Conservation (phyloP, 2,329 filamentous ascomycete species). For the Rutstroemia sp. region DNA sequence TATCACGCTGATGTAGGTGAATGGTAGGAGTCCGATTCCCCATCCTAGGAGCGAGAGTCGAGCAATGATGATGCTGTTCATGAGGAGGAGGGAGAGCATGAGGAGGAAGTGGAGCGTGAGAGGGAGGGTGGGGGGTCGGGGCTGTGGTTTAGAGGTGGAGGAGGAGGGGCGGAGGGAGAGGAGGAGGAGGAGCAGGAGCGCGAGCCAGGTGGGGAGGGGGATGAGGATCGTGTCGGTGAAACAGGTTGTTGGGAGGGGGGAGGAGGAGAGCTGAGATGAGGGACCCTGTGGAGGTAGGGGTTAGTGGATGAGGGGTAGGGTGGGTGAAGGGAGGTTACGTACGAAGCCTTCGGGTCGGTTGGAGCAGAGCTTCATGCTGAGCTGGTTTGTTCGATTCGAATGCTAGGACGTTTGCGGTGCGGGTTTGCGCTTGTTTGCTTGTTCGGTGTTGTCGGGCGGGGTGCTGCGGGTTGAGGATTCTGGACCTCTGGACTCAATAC, state of each 20-base stretch:
- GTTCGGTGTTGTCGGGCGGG: too few relatives aligned
- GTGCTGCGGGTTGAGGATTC: too few relatives aligned
- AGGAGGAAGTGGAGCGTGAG: constrained; percentile 27
- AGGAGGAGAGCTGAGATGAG: constrained; percentile 27
- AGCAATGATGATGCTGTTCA: constrained; percentile 30
- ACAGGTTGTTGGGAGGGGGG: constrained; percentile 31
- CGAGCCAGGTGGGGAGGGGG: constrained; percentile 31
- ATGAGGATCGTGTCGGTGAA: constrained; percentile 31
- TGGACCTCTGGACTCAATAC: too few relatives aligned
- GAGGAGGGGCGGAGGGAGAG: constrained; percentile 22
- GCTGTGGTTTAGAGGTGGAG: constrained; percentile 16
- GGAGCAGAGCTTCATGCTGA: too few relatives aligned
- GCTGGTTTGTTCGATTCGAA: too few relatives aligned
- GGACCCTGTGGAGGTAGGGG: constrained; percentile 23
- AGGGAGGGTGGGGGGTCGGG: background rate
- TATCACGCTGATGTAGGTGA: constrained; percentile 28
- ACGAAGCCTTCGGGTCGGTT: too few relatives aligned
- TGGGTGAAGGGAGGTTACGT: too few relatives aligned
- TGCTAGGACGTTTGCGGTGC: too few relatives aligned
- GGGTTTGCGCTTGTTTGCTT: too few relatives aligned
- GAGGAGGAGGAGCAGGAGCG: constrained; percentile 23
- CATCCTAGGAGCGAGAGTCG: constrained; percentile 26
- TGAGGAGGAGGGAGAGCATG: constrained; percentile 27
- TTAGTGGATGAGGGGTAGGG: too few relatives aligned
- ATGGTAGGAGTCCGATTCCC: constrained; percentile 30